Conservation (phyloP, 768 basidiomycete genomes). For the Cystobasidium onofrii region DNA sequence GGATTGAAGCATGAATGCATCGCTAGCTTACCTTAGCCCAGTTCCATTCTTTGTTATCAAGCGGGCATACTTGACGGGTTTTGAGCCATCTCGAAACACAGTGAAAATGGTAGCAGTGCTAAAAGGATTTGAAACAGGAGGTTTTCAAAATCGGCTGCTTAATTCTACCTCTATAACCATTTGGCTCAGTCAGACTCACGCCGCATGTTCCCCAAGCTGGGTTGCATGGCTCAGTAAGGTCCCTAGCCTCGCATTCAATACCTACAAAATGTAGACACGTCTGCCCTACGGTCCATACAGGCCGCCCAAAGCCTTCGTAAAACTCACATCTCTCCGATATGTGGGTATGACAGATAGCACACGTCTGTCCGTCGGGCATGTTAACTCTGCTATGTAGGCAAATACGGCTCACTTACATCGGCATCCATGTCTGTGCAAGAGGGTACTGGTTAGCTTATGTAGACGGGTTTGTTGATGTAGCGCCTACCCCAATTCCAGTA, state of each 20-base stretch:
- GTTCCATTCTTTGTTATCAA: slow-evolving; percentile 86
- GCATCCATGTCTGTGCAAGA: slow-evolving; percentile 43
- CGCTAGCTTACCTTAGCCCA: not conserved
- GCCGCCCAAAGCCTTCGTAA: no score
- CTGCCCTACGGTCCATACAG: no score
- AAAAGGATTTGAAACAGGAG: not conserved
- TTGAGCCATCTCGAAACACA: slow-evolving; percentile 99
- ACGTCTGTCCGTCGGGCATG: slow-evolving; percentile 44
- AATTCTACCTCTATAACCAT: no score
- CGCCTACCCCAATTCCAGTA: slow-evolving; percentile 81
- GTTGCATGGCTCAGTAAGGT: slow-evolving; percentile 91
- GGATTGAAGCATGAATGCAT: not conserved
- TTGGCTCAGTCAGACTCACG: slow-evolving; percentile 50
- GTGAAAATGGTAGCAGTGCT: slow-evolving; percentile 99
- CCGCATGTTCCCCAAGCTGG: slow-evolving; percentile 99
- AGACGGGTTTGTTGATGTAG: not conserved
- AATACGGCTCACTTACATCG: slow-evolving; percentile 30
- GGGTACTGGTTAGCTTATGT: not conserved
- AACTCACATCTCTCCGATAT: slow-evolving; percentile 97
- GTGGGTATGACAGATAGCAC: slow-evolving; percentile 97
- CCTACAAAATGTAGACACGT: slow-evolving; percentile 60
- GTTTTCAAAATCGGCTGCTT: not conserved
- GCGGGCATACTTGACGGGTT: slow-evolving; percentile 86
- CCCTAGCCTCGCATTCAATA: slow-evolving; percentile 98
- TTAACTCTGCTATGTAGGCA: not conserved